Base-by-base conservation (phyloP, 148 eudicot species). In the Euryodendron excelsum region DNA sequence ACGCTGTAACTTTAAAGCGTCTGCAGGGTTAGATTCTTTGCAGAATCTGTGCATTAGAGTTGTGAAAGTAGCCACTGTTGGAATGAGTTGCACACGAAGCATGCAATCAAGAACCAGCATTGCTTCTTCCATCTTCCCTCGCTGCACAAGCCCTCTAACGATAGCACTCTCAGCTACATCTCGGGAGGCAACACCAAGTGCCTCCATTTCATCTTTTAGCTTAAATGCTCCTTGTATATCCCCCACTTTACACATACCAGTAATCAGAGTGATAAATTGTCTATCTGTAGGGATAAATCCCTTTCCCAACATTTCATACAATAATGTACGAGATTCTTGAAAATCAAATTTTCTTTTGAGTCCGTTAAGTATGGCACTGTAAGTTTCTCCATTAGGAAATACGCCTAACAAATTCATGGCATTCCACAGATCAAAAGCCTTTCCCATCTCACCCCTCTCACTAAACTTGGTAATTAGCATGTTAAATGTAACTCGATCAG, bases 21-120 rank as follows among this genome's bases (percentile, higher is more conserved):
- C 91, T 4, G 71, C 64, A 69, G 86, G 39, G 47, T 88, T 84
- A 28, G 76, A 80, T 80, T 87, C 86, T 83, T 85, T 91, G 84
- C 93, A 94, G 39, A 91, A 80, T 23, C 81, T 83, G 84, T 92
- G 97, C 87, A 91, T 89, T 72, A 92, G 66, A 73, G 92, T 88
- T 25, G 98, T 94, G 82, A 92, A 92, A 47, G 98, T 91, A 53
- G 86, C 86, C 44, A 86, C 71, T 45, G 97, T 89, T 30, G 98
- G 98, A 84, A 86, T 74, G 33, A 87, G 80, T 78, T 79, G 77
- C 47, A 44, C 86, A 73, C 86, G 85, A 76, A 92, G 88, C 88
- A 90, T 94, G 77, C 76, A 68, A 65, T 90, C 86, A 77, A 94
- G 83, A 80, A 89, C 59, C 63, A 91, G 45, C 82, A 70, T 78